These are phyloP conservation scores for Athelia psychrophila DNA, from an alignment of 1,284 basidiomycete genomes.

Conservation along the genomic window DNA sequence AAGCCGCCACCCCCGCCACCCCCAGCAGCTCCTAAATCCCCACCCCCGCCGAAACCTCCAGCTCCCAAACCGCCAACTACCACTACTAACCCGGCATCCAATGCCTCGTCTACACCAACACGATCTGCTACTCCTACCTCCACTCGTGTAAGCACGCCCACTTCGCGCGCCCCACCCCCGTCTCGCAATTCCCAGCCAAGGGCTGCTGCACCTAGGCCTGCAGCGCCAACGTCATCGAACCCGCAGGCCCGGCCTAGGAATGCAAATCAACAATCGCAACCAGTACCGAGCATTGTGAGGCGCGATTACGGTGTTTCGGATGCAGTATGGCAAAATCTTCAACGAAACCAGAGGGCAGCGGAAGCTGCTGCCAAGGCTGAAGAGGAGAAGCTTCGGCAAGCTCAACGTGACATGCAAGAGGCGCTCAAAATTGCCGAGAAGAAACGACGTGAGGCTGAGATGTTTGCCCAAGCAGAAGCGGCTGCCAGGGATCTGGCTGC, in stretches of 20 bases:
- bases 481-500: constrained; percentile 10
- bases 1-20: constrained; percentile 3
- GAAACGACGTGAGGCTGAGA: not conserved
- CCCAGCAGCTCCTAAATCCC: not conserved
- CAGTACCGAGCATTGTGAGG: constrained; percentile 1
- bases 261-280: not conserved
- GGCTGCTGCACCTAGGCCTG: not conserved
- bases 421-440: constrained; percentile 1
- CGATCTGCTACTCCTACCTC: not conserved
- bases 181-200: not conserved
- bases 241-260: not conserved
- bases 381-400: constrained; percentile 1
- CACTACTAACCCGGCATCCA: not conserved
- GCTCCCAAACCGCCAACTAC: not conserved
- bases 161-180: not conserved
- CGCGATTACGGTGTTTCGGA: constrained; percentile 5
- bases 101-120: not conserved
- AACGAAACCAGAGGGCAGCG: constrained; percentile 2
- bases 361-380: not conserved
- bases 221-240: not conserved
- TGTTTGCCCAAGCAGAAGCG: not conserved
- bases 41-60: not conserved
- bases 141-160: not conserved
- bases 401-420: not conserved
- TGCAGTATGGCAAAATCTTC: constrained; percentile 6